A percentile compares a stretch with the other conserved stretches of the same genome.
phyloP scores from a whole-genome alignment of 495 filamentous ascomycete species.

The Hyphodiscus hymeniophilus region DNA sequence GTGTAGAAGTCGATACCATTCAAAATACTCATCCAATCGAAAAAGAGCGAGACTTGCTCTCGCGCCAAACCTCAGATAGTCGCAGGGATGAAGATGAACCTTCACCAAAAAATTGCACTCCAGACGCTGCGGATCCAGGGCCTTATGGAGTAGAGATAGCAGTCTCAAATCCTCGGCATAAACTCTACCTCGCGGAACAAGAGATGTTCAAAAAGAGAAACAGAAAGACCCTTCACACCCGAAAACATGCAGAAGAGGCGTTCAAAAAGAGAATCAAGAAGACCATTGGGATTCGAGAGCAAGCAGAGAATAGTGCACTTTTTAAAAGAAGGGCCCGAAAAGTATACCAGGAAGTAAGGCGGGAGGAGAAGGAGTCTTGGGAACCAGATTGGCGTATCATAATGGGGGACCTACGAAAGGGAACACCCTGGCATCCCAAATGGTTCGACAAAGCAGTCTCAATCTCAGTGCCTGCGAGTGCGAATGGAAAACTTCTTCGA shows the following conservation, averaged over 20 bases:
- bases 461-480: conserved; percentile 7
- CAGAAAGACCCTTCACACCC: too few relatives aligned
- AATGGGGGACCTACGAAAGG: conserved; percentile 3
- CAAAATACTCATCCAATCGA: too few relatives aligned
- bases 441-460: conserved; percentile 10
- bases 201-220: too few relatives aligned
- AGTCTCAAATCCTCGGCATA: neutral
- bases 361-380: neutral
- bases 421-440: conserved; percentile 7
- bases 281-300: too few relatives aligned
- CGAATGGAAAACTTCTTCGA: neutral
- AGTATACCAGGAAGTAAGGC: neutral
- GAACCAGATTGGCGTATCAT: conserved; percentile 15
- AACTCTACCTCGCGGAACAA: too few relatives aligned
- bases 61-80: too few relatives aligned
- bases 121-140: neutral
- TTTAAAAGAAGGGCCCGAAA: neutral
- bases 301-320: neutral
- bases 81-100: too few relatives aligned
- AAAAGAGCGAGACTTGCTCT: too few relatives aligned
- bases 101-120: too few relatives aligned
- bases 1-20: too few relatives aligned
- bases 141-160: neutral
- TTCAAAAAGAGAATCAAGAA: too few relatives aligned
- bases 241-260: too few relatives aligned